Percentiles rank a stretch among this genome's conserved stretches.
Conservation (phyloP, 2,329 filamentous ascomycete genomes). For the Microdochium trichocladiopsis region DNA sequence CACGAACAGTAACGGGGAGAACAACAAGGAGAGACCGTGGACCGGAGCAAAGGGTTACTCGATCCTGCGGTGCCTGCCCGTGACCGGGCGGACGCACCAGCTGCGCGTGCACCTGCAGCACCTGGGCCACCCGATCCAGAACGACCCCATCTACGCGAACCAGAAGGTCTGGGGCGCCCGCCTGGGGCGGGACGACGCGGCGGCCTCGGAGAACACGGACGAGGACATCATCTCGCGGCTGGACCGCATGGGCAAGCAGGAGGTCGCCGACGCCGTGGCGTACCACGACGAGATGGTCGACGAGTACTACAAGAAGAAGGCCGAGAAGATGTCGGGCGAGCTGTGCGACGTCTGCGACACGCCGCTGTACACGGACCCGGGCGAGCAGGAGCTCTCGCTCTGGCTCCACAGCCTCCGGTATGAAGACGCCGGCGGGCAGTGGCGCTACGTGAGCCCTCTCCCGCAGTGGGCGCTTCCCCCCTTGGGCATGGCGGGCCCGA, state of each 20-base stretch:
- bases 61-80: conserved; percentile 85
- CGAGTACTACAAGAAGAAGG: conserved; percentile 81
- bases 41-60: conserved; percentile 73
- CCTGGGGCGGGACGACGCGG: conserved; percentile 61
- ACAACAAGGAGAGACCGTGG: conserved; percentile 19
- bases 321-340: conserved; percentile 87
- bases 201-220: conserved; percentile 66
- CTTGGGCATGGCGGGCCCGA: conserved; percentile 62
- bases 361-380: conserved; percentile 87
- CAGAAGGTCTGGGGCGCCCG: conserved; percentile 80
- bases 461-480: conserved; percentile 86
- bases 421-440: conserved; percentile 72
- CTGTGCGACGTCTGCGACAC: conserved; percentile 77
- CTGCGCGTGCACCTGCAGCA: conserved; percentile 92
- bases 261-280: conserved; percentile 81
- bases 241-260: conserved; percentile 86
- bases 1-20: not conserved
- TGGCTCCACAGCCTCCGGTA: conserved; percentile 93
- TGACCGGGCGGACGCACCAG: conserved; percentile 93
- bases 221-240: conserved; percentile 85
- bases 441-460: conserved; percentile 81
- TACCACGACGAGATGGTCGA: conserved; percentile 95
- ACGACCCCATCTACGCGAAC: conserved; percentile 97
- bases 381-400: conserved; percentile 80
- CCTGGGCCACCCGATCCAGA: conserved; percentile 89